These are phyloP conservation scores for Chytridium lagenaria DNA, from an alignment of 371 early-diverging fungal species.

Conservation along the genomic window DNA sequence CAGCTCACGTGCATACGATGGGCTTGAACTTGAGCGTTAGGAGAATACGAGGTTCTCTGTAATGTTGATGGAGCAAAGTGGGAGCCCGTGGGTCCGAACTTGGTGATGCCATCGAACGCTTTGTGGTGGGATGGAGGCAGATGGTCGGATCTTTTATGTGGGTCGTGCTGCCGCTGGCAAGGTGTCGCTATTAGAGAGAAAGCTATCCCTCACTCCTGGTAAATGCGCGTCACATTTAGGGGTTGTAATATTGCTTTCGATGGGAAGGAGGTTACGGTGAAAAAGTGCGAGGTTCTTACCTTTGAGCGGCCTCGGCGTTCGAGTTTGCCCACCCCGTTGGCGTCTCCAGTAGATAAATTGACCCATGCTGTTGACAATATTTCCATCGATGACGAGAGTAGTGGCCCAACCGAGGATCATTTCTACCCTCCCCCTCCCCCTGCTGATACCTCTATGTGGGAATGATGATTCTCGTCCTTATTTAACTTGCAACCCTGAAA, in stretches of 20 bases:
- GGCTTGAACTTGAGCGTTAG: background rate
- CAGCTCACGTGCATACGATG: constrained; percentile 14
- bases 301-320: background rate
- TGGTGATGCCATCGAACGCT: background rate
- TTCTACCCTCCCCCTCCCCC: constrained; percentile 9
- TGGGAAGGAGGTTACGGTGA: constrained; percentile 18
- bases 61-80: background rate
- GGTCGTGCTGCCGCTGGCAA: background rate
- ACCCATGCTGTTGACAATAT: too few species aligned
- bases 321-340: background rate
- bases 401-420: background rate
- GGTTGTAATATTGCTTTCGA: constrained; percentile 26
- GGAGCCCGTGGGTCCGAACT: background rate
- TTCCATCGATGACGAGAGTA: background rate
- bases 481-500: too few species aligned
- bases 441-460: background rate
- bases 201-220: constrained; percentile 14
- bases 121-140: constrained; percentile 10
- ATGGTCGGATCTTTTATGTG: constrained; percentile 17
- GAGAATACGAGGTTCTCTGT: constrained; percentile 20
- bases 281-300: constrained; percentile 25
- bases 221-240: constrained; percentile 15
- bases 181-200: background rate
- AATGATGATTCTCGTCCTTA: background rate
- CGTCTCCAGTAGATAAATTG: too few species aligned